phyloP scores from a whole-genome alignment of 169 alveolate genomes.

The Plasmodium gonderi region DNA sequence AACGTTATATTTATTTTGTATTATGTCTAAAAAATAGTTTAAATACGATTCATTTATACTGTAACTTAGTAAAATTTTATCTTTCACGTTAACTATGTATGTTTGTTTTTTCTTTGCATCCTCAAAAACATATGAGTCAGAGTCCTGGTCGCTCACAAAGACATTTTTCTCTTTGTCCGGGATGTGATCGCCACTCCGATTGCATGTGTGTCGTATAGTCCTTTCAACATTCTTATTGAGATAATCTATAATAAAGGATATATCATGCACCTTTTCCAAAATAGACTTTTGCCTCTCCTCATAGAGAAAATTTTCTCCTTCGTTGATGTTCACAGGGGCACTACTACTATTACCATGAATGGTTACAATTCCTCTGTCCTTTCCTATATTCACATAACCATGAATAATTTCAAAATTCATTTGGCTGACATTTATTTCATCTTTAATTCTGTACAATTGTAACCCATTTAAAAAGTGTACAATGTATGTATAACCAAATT shows the following conservation, averaged over 20 bases:
- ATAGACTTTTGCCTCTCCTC: background rate
- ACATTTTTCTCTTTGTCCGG: background rate
- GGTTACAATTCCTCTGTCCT: background rate
- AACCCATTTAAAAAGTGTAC: conserved; percentile 71
- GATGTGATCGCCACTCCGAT: background rate
- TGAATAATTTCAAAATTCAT: conserved; percentile 12
- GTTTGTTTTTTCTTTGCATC: conserved; percentile 8
- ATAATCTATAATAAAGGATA: conserved; percentile 44
- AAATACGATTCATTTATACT: conserved; percentile 40
- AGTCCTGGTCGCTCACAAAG: background rate
- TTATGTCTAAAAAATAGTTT: conserved; percentile 42
- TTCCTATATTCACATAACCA: background rate
- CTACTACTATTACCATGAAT: too few species aligned
- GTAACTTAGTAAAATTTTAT: conserved; percentile 29
- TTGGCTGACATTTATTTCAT: background rate
- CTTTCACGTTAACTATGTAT: conserved; percentile 36
- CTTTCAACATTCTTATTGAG: background rate
- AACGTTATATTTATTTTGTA: conserved; percentile 41
- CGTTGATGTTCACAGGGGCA: too few species aligned
- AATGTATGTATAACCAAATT: conserved; percentile 56
- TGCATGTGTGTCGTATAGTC: background rate
- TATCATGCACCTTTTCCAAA: conserved; percentile 59
- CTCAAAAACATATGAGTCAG: background rate
- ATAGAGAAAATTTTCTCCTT: too few species aligned
- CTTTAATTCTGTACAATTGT: conserved; percentile 39